phyloP scores from a whole-genome alignment of 495 filamentous ascomycete genomes.

The Jackrogersella minutella region DNA sequence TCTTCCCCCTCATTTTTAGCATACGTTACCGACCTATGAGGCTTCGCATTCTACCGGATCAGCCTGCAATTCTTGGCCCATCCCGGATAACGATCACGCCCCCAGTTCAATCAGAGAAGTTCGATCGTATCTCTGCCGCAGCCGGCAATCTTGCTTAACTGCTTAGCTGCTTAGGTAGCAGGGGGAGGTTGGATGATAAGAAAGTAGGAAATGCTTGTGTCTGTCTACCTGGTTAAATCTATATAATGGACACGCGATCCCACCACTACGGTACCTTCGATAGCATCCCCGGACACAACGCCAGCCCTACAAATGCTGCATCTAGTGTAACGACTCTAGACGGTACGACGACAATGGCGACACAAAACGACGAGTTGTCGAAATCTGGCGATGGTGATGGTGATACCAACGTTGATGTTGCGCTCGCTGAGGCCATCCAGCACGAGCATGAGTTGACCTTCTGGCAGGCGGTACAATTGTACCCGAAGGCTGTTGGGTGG shows the following conservation, averaged over 20 bases:
- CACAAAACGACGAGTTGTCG: conserved; percentile 13
- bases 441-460: conserved; percentile 48
- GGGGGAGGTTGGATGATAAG: conserved; percentile 20
- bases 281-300: conserved; percentile 18
- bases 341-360: conserved; percentile 20
- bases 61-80: conserved; percentile 28
- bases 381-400: conserved; percentile 37
- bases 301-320: conserved; percentile 25
- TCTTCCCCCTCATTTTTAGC: conserved; percentile 30
- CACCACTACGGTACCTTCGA: conserved; percentile 37
- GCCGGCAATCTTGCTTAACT: conserved; percentile 18
- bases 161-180: neutral
- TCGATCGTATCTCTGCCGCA: conserved; percentile 3
- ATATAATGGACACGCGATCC: conserved; percentile 40
- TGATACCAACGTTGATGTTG: conserved; percentile 30
- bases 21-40: conserved; percentile 29
- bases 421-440: conserved; percentile 46
- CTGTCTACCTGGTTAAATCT: too few relatives aligned
- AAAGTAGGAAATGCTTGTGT: conserved; percentile 7
- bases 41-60: conserved; percentile 32
- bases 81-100: conserved; percentile 29
- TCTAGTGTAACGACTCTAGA: conserved; percentile 26
- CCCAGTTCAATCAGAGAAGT: conserved; percentile 13
- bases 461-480: conserved; percentile 46
- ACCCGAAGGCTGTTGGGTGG: conserved; percentile 55